These are phyloP conservation scores for Citrus inodora DNA, from an alignment of 345 rosid genomes.

Conservation along the genomic window DNA sequence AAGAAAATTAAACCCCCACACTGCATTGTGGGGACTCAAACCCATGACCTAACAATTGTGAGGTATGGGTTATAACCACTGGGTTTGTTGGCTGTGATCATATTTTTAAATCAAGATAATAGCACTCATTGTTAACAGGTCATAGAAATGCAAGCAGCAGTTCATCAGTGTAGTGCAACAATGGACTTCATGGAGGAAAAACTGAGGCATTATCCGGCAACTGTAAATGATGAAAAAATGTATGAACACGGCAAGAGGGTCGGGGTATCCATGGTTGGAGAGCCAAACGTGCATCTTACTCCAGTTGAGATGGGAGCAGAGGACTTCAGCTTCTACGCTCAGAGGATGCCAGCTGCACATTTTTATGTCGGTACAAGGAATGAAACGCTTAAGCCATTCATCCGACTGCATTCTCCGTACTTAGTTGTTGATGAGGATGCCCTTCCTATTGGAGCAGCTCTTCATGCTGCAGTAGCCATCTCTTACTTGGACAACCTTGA, in stretches of 20 bases:
- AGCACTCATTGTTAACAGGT: conserved; percentile 14
- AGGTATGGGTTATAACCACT: too few species aligned
- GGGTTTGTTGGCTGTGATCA: too few species aligned
- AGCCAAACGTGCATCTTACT: conserved; percentile 30
- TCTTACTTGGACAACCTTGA: conserved; percentile 33
- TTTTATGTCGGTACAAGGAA: conserved; percentile 33
- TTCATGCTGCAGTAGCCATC: conserved; percentile 54
- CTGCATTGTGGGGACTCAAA: too few species aligned
- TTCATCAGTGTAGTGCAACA: conserved; percentile 44
- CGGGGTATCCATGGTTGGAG: conserved; percentile 40
- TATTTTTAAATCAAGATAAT: too few species aligned
- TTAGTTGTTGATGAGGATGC: conserved; percentile 46
- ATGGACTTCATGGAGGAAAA: conserved; percentile 44
- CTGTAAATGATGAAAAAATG: conserved; percentile 39
- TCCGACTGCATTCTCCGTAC: conserved; percentile 37
- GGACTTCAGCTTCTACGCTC: conserved; percentile 52
- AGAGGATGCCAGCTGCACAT: conserved; percentile 42
- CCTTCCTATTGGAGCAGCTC: conserved; percentile 56
- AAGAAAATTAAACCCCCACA: too few species aligned
- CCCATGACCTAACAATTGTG: too few species aligned
- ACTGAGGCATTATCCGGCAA: conserved; percentile 40
- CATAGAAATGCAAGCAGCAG: conserved; percentile 42
- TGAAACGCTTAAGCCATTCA: conserved; percentile 4
- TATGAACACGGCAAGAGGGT: conserved; percentile 44
- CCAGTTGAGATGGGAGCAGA: conserved; percentile 49